Conservation (phyloP, 2,329 filamentous ascomycete species). For the Trichoderma simmonsii region DNA sequence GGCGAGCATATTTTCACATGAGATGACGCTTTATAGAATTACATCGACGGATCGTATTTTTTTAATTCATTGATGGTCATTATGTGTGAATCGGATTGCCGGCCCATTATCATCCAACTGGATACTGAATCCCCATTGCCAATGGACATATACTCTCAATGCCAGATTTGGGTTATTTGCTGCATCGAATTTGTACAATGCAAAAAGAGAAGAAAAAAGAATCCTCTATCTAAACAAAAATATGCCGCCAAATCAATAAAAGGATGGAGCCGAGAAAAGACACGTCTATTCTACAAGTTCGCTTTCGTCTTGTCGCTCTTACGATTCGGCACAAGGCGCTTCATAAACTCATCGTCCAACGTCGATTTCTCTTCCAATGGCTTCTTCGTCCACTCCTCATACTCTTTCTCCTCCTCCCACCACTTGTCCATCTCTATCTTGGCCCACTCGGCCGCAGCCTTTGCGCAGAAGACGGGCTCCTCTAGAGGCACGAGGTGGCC, state of each 20-base stretch:
- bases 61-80: background rate
- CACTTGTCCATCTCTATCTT: conserved; percentile 54
- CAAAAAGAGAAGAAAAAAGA: background rate
- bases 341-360: conserved; percentile 47
- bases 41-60: background rate
- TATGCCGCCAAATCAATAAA: background rate
- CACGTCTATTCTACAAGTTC: background rate
- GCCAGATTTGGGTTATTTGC: background rate
- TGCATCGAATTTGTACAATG: background rate
- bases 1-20: background rate
- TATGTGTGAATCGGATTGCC: background rate
- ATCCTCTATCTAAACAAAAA: background rate
- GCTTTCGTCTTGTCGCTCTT: conserved; percentile 6
- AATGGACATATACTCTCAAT: background rate
- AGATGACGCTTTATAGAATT: background rate
- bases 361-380: conserved; percentile 53
- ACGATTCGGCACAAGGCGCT: conserved; percentile 41
- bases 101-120: background rate
- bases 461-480: conserved; percentile 63
- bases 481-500: conserved; percentile 89
- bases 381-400: conserved; percentile 53
- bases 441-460: conserved; percentile 56
- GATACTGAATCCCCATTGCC: too few relatives aligned
- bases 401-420: conserved; percentile 55
- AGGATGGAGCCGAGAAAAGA: background rate